Base-by-base conservation (phyloP, 352 stramenopile species). In the Pythium volutum region DNA sequence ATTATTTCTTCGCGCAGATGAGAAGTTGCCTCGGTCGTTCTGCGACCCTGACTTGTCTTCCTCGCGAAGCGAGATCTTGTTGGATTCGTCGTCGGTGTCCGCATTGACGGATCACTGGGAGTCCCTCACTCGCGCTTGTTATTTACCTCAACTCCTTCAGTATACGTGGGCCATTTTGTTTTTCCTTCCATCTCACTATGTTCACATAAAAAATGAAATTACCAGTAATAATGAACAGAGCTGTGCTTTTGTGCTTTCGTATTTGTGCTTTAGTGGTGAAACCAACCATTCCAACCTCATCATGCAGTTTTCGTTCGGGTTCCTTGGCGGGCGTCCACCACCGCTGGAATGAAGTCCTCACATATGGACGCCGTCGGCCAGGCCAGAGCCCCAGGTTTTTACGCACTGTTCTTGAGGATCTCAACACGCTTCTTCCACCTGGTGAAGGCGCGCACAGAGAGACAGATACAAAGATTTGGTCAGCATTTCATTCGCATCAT, bases 401-500 rank as follows among this genome's bases (percentile, higher is more conserved):
- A 88, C 59, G 88, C 58, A 51, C 72, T 70, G 64, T 89, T 81
- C 70, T 94, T 94, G 33, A 94, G 71, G 52, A 91, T 81, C 59
- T 86, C 75, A 42, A 89, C 81, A 39, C 85, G 82, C 64, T 89
- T 92, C 77, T 94, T 91, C 85, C 85, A 87, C 48, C 78, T 87
- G 39, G 33, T 36, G 31, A 14, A n/a, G 10, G 15, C 42, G 9
- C 42, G n/a, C 11, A 48, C 42, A 25, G 9, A 47, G 11, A 53
- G 2, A 51, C n/a, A 57, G 22, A 45, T 33, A 55, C 14, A 25
- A 16, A 16, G 42, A 7, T 12, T 23, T 4, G 9, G 18, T 11
- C 23, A 39, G 14, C 20, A 29, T 31, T 20, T 14, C 20, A 29
- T 31, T 20, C 22, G 8, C 38, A 45, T 45, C n/a, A 22, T 48